These are phyloP conservation scores for Fusarium secorum DNA, from an alignment of 2,329 filamentous ascomycete species.

Conservation along the genomic window DNA sequence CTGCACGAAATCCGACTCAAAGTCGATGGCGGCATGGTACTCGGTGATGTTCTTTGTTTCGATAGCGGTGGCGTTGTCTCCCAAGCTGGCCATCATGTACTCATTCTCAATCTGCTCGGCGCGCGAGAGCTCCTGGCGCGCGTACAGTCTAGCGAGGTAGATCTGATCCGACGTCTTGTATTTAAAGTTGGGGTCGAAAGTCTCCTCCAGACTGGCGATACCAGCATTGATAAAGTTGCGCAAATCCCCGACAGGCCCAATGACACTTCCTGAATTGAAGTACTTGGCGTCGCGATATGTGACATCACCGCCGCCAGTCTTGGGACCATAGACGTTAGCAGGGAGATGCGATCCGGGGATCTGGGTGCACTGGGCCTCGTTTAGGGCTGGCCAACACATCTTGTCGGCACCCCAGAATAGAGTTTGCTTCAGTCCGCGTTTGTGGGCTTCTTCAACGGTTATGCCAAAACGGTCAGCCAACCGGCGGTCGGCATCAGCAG, in stretches of 20 bases:
- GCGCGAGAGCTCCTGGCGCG: conserved; percentile 53
- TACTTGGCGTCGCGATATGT: conserved; percentile 48
- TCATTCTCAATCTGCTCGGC: conserved; percentile 40
- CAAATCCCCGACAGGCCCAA: conserved; percentile 49
- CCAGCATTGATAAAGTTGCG: conserved; percentile 40
- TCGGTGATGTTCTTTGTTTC: conserved; percentile 25
- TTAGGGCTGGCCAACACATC: conserved; percentile 35
- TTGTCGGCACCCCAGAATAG: conserved; percentile 57
- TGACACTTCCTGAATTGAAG: conserved; percentile 57
- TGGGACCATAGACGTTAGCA: conserved; percentile 47
- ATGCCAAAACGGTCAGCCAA: conserved; percentile 59
- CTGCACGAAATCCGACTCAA: conserved; percentile 28
- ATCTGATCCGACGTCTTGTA: conserved; percentile 40
- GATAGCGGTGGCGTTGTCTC: neutral
- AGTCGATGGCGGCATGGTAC: conserved; percentile 31
- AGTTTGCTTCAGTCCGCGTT: conserved; percentile 47
- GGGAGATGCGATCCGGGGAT: conserved; percentile 48
- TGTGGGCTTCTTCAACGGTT: conserved; percentile 42
- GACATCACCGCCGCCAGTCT: conserved; percentile 45
- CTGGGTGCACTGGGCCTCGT: conserved; percentile 51
- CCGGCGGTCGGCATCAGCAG: conserved; percentile 61
- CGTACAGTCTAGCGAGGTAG: conserved; percentile 55
- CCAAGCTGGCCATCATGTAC: neutral
- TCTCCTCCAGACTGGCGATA: conserved; percentile 44
- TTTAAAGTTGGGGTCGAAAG: conserved; percentile 45